phyloP scores from a whole-genome alignment of 1,284 basidiomycete genomes.

The Austropuccinia psidii region DNA sequence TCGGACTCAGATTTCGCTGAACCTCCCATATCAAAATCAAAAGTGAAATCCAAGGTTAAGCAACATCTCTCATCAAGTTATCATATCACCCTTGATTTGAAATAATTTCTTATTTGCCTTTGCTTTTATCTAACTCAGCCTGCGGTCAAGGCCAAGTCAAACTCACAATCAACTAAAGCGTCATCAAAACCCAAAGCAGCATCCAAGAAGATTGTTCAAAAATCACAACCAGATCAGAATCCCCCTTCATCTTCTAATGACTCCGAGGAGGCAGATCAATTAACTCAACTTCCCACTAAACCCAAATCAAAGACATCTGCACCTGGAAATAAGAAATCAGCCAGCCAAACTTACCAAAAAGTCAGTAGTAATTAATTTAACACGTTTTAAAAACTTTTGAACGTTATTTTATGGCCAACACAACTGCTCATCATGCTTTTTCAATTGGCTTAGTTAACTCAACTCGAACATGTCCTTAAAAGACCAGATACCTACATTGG shows the following conservation, averaged over 20 bases:
- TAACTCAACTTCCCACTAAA: neutral
- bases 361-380: constrained; percentile 33
- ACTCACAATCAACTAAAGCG: constrained; percentile 1
- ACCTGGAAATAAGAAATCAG: constrained; percentile 38
- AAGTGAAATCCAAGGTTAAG: constrained; percentile 11
- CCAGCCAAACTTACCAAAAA: constrained; percentile 42
- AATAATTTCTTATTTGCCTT: neutral
- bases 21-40: neutral
- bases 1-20: constrained; percentile 14
- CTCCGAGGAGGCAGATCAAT: neutral
- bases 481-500: constrained; percentile 98
- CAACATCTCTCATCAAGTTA: too few species aligned
- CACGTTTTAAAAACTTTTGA: neutral
- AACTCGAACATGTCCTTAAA: constrained; percentile 91
- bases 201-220: neutral
- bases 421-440: too few species aligned
- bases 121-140: neutral
- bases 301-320: neutral
- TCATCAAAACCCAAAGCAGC: neutral
- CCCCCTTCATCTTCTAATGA: neutral
- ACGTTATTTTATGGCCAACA: too few species aligned
- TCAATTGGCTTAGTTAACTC: constrained; percentile 84
- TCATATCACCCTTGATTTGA: neutral
- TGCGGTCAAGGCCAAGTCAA: neutral
- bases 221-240: neutral